Evolutionary conservation across 1,139 yeast genomes (phyloP).

Genomic region (Geotrichum siamense): DNA sequence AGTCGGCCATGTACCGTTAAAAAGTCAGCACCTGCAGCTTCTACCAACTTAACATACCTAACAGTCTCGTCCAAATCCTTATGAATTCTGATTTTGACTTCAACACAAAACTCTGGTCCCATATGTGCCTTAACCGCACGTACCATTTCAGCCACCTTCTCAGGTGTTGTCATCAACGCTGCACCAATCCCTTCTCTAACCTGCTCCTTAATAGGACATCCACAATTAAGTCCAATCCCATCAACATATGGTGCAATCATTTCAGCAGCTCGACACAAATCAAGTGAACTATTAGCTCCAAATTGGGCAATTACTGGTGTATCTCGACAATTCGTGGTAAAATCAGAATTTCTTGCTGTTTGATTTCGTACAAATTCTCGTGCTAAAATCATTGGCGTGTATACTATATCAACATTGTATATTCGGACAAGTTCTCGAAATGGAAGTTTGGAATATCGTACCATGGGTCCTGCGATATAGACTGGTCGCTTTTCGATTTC

Average conservation of each 20-base stretch:
- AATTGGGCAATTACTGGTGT: constrained; percentile 78
- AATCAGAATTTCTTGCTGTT: constrained; percentile 75
- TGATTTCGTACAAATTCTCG: constrained; percentile 86
- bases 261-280: constrained; percentile 71
- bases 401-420: constrained; percentile 72
- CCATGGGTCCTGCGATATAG: constrained; percentile 93
- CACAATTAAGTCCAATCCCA: constrained; percentile 93
- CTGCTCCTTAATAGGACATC: constrained; percentile 95
- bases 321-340: constrained; percentile 67
- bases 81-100: constrained; percentile 88
- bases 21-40: constrained; percentile 85
- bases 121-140: constrained; percentile 67
- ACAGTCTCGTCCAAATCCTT: constrained; percentile 64
- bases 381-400: constrained; percentile 94
- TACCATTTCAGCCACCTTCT: constrained; percentile 77
- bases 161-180: constrained; percentile 80
- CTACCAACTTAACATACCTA: constrained; percentile 60
- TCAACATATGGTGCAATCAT: constrained; percentile 89
- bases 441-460: constrained; percentile 87
- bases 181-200: constrained; percentile 96
- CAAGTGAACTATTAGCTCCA: constrained; percentile 84
- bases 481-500: constrained; percentile 51
- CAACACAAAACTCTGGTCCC: constrained; percentile 65
- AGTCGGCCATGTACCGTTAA: constrained; percentile 93
- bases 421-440: constrained; percentile 75